Evolutionary conservation across 2,329 filamentous ascomycete species (phyloP).

Genomic region (Penicillium sp.): DNA sequence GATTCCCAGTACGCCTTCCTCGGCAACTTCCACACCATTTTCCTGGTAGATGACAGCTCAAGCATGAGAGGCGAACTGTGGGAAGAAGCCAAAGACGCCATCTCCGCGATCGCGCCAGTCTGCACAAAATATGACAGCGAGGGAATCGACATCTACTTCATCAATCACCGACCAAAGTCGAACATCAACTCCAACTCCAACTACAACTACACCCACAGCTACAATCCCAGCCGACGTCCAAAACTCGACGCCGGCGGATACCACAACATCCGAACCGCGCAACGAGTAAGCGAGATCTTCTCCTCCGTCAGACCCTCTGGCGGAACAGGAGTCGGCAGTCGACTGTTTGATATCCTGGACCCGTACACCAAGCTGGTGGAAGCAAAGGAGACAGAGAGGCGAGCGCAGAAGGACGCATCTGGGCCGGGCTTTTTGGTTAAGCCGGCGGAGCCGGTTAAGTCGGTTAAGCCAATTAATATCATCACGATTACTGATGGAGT

Average conservation of each 20-base stretch:
- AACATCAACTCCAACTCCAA: neutral
- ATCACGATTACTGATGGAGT: conserved; percentile 91
- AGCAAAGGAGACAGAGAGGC: conserved; percentile 36
- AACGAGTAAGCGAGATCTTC: conserved; percentile 68
- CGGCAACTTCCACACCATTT: conserved; percentile 75
- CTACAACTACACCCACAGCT: conserved; percentile 6
- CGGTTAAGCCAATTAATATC: conserved; percentile 77
- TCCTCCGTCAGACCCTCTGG: conserved; percentile 61
- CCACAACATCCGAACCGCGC: conserved; percentile 59
- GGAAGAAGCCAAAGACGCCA: conserved; percentile 68
- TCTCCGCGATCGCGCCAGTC: conserved; percentile 74
- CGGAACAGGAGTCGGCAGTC: conserved; percentile 70
- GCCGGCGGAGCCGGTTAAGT: conserved; percentile 34
- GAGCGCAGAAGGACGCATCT: conserved; percentile 29
- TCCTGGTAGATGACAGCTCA: conserved; percentile 88
- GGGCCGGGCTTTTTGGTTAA: conserved; percentile 52
- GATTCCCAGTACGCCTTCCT: conserved; percentile 67
- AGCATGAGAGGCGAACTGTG: conserved; percentile 79
- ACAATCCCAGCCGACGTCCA: conserved; percentile 34
- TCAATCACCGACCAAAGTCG: conserved; percentile 60
- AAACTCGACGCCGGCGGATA: conserved; percentile 53
- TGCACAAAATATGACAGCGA: conserved; percentile 76
- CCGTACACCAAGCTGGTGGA: conserved; percentile 66
- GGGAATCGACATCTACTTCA: conserved; percentile 87
- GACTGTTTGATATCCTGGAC: conserved; percentile 68